Evolutionary conservation across 225 moss, liverwort and hornwort species (phyloP).

Genomic region (Sphagnum contortum): DNA sequence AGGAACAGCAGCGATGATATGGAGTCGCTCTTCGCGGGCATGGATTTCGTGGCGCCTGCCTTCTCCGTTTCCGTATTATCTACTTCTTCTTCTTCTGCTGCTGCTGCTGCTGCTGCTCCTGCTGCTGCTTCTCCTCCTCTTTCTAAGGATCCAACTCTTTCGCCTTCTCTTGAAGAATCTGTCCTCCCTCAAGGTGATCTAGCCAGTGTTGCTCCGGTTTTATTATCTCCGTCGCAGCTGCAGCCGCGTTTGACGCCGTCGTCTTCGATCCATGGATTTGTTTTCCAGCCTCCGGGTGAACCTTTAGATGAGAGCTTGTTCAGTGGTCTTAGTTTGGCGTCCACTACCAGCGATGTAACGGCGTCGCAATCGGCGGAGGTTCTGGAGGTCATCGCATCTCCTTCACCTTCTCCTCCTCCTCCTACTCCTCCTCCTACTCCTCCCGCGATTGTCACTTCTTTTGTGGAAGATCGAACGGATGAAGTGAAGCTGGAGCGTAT

Average conservation of each 20-base stretch:
- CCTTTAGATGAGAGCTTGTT: constrained; percentile 42
- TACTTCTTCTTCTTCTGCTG: not conserved
- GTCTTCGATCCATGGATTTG: constrained; percentile 6
- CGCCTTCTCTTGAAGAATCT: no score
- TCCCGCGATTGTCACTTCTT: no score
- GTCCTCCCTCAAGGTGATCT: no score
- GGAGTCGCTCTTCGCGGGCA: constrained; percentile 52
- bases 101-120: not conserved
- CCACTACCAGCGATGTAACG: constrained; percentile 6
- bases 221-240: not conserved
- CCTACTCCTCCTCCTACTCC: no score
- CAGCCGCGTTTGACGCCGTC: constrained; percentile 5
- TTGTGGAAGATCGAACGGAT: no score
- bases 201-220: not conserved
- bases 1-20: constrained; percentile 19
- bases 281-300: constrained; percentile 15
- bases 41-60: constrained; percentile 37
- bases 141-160: not conserved
- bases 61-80: not conserved
- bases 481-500: no score
- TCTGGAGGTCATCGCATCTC: no score
- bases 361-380: not conserved
- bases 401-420: no score
- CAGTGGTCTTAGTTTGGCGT: constrained; percentile 26
- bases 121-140: not conserved